phyloP scores from a whole-genome alignment of 768 basidiomycete species.

The Epithele typhae region DNA sequence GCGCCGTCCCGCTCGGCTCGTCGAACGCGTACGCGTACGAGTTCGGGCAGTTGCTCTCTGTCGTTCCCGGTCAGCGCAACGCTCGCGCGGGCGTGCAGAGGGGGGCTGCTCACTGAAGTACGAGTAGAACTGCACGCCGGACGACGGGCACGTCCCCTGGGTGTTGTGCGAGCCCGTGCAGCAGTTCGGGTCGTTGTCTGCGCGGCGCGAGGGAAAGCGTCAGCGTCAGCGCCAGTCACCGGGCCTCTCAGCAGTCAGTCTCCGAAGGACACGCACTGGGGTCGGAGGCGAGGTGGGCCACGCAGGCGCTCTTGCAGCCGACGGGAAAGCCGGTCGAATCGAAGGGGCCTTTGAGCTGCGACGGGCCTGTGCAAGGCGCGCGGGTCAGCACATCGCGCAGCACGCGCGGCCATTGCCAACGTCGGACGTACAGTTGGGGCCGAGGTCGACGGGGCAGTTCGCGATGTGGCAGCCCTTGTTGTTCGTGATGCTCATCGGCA shows the following conservation, averaged over 20 bases:
- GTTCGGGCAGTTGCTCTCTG: slow-evolving; percentile 40
- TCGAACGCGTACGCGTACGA: slow-evolving; percentile 52
- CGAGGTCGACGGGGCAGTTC: slow-evolving; percentile 32
- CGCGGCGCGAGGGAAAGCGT: no score
- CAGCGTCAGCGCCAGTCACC: no score
- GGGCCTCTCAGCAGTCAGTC: no score
- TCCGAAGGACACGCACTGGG: no score
- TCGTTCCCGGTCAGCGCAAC: not conserved
- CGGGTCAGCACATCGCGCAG: no score
- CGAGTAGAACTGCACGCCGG: slow-evolving; percentile 36
- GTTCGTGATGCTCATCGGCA: slow-evolving; percentile 32
- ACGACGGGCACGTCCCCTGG: slow-evolving; percentile 52
- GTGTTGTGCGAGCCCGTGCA: slow-evolving; percentile 55
- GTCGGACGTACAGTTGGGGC: slow-evolving; percentile 33
- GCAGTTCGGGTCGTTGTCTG: slow-evolving; percentile 60
- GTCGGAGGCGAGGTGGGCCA: slow-evolving; percentile 31
- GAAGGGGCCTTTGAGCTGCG: slow-evolving; percentile 29
- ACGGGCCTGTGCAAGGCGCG: no score
- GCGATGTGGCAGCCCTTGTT: slow-evolving; percentile 28
- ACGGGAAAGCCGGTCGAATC: slow-evolving; percentile 32
- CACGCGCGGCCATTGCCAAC: no score
- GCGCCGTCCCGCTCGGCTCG: slow-evolving; percentile 40
- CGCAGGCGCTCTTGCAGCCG: slow-evolving; percentile 42
- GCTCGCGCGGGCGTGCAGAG: not conserved
- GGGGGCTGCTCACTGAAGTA: slow-evolving; percentile 40